These are phyloP conservation scores for Annulohypoxylon moriforme DNA, from an alignment of 495 filamentous ascomycete genomes.

Conservation along the genomic window DNA sequence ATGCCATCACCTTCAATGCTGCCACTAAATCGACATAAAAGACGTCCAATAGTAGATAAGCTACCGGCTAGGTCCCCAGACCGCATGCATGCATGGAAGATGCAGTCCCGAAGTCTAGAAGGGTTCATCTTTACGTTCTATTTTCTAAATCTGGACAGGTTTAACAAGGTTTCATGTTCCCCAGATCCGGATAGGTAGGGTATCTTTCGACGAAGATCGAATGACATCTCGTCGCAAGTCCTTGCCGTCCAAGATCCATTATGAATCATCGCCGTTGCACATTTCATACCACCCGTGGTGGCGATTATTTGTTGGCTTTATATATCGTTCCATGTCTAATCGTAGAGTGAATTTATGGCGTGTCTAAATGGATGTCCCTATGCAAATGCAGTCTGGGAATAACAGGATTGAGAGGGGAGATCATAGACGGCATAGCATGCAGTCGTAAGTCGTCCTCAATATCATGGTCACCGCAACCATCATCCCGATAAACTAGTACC, in stretches of 20 bases:
- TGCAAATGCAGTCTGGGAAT: not conserved
- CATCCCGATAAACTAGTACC: not conserved
- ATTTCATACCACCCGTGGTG: conserved; percentile 25
- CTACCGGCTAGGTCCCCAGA: not conserved
- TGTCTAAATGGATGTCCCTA: not conserved
- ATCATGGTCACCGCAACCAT: not conserved
- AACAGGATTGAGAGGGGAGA: not conserved
- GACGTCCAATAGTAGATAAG: conserved; percentile 20
- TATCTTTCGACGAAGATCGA: conserved; percentile 19
- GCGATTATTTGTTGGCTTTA: conserved; percentile 2
- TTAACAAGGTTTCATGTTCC: conserved; percentile 6
- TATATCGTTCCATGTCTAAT: not conserved
- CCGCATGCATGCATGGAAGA: conserved; percentile 30
- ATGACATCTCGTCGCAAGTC: conserved; percentile 14
- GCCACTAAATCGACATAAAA: not conserved
- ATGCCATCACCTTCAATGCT: not conserved
- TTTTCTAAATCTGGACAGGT: conserved; percentile 12
- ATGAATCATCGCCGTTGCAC: conserved; percentile 14
- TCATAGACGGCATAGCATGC: not conserved
- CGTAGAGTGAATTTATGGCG: not conserved
- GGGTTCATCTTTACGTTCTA: not conserved
- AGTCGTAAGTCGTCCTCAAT: not conserved
- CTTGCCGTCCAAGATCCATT: conserved; percentile 8
- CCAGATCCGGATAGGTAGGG: conserved; percentile 26
- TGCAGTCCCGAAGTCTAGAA: conserved; percentile 34